phyloP scores from a whole-genome alignment of 805 yeast species.

The Cyberlindnera xishuangbannaensis region DNA sequence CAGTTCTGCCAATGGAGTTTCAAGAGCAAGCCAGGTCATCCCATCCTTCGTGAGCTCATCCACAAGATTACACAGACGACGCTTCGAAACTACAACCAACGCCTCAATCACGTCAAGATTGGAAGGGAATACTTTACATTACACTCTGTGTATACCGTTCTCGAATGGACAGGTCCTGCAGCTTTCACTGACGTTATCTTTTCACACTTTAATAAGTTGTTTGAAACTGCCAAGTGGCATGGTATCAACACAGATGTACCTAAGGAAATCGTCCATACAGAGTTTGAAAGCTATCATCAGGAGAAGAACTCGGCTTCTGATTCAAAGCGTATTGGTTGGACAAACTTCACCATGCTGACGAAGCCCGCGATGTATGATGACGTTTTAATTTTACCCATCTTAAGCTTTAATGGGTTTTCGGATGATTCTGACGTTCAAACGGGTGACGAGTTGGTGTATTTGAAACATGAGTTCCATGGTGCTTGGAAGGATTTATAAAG shows the following conservation, averaged over 20 bases:
- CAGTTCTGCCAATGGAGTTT: conserved; percentile 61
- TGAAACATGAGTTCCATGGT: conserved; percentile 20
- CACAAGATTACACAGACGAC: conserved; percentile 49
- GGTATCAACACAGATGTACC: conserved; percentile 29
- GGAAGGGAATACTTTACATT: conserved; percentile 31
- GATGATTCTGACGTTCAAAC: conserved; percentile 9
- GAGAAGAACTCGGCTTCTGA: conserved; percentile 11
- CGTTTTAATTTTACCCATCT: conserved; percentile 17
- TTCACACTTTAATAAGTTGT: conserved; percentile 37
- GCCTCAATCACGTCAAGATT: conserved; percentile 26
- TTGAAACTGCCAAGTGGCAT: not conserved
- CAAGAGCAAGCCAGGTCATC: conserved; percentile 60
- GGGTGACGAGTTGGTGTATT: conserved; percentile 8
- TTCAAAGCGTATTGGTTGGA: conserved; percentile 16
- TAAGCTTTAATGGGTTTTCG: conserved; percentile 18
- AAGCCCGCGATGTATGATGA: conserved; percentile 18
- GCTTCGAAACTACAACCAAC: conserved; percentile 32
- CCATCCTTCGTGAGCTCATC: conserved; percentile 51
- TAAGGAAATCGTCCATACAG: conserved; percentile 18
- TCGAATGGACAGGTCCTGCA: conserved; percentile 53
- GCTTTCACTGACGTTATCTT: conserved; percentile 44
- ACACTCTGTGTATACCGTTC: conserved; percentile 55
- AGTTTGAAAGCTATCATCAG: conserved; percentile 11
- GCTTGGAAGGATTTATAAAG: conserved; percentile 15
- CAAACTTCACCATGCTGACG: conserved; percentile 14